Conservation (phyloP, 495 filamentous ascomycete genomes). For the Copromyces sp. region DNA sequence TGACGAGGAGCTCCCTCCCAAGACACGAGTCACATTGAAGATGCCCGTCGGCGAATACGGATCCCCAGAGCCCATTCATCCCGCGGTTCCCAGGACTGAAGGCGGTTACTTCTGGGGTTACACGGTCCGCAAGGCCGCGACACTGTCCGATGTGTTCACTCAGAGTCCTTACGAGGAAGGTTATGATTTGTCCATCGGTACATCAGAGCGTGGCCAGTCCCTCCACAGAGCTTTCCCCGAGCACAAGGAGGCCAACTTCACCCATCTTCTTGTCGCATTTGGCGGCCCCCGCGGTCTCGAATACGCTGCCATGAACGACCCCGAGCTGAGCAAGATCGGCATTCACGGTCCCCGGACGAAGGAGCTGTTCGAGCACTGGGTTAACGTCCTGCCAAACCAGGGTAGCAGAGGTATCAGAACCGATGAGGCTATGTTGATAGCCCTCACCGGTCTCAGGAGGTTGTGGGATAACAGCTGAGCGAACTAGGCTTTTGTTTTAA, state of each 20-base stretch:
- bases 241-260: slow-evolving; percentile 39
- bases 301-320: slow-evolving; percentile 55
- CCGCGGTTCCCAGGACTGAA: slow-evolving; percentile 51
- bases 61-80: slow-evolving; percentile 45
- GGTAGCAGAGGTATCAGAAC: slow-evolving; percentile 69
- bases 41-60: slow-evolving; percentile 37
- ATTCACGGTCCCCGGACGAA: slow-evolving; percentile 44
- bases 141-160: slow-evolving; percentile 56
- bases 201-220: slow-evolving; percentile 57
- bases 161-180: slow-evolving; percentile 52
- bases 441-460: slow-evolving; percentile 47
- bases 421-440: slow-evolving; percentile 68
- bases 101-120: slow-evolving; percentile 74
- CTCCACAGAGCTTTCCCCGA: slow-evolving; percentile 37
- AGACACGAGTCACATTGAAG: slow-evolving; percentile 56
- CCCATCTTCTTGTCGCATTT: slow-evolving; percentile 61
- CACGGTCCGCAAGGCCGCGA: slow-evolving; percentile 45
- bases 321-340: slow-evolving; percentile 43
- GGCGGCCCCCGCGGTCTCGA: slow-evolving; percentile 66
- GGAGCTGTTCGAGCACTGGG: slow-evolving; percentile 67
- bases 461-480: slow-evolving; percentile 35
- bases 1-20: slow-evolving; percentile 40
- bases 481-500: neutral
- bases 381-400: slow-evolving; percentile 63
- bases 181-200: slow-evolving; percentile 61